These are phyloP conservation scores for Metschnikowia arizonensis DNA, from an alignment of 805 yeast genomes.

Conservation along the genomic window DNA sequence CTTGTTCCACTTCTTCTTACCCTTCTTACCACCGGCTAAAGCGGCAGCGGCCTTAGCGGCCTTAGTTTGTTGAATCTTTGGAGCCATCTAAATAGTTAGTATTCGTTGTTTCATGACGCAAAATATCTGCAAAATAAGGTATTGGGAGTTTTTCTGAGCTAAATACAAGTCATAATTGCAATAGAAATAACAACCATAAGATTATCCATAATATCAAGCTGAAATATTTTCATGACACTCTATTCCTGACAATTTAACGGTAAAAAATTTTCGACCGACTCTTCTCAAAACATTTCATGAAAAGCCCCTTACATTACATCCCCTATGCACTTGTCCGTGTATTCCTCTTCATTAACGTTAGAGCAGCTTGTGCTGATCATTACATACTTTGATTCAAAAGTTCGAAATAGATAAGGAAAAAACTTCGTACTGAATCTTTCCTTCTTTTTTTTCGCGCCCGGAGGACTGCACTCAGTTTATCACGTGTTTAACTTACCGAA, in stretches of 20 bases:
- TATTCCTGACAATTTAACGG: too few relatives aligned
- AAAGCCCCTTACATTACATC: too few relatives aligned
- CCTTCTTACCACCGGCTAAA: constrained; percentile 99
- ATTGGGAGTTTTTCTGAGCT: background rate
- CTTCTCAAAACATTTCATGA: too few relatives aligned
- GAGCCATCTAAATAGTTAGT: constrained; percentile 63
- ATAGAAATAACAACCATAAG: background rate
- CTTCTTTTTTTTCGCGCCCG: constrained; percentile 13
- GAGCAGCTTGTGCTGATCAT: background rate
- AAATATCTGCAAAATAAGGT: background rate
- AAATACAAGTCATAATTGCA: background rate
- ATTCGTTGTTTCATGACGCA: background rate
- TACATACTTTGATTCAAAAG: constrained; percentile 30
- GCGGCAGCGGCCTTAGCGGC: constrained; percentile 99
- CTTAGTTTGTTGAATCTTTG: constrained; percentile 97
- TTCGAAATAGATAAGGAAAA: constrained; percentile 23
- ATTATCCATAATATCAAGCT: too few relatives aligned
- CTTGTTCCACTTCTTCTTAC: constrained; percentile 99
- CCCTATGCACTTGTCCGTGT: too few relatives aligned
- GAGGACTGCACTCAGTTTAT: constrained; percentile 3
- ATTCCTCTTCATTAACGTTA: background rate
- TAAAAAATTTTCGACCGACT: too few relatives aligned
- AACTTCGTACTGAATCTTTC: constrained; percentile 8
- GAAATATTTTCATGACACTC: too few relatives aligned
- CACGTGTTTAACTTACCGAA: constrained; percentile 8